These are phyloP conservation scores for Phaeosphaeria sp. DNA, from an alignment of 2,329 filamentous ascomycete species.

Conservation along the genomic window DNA sequence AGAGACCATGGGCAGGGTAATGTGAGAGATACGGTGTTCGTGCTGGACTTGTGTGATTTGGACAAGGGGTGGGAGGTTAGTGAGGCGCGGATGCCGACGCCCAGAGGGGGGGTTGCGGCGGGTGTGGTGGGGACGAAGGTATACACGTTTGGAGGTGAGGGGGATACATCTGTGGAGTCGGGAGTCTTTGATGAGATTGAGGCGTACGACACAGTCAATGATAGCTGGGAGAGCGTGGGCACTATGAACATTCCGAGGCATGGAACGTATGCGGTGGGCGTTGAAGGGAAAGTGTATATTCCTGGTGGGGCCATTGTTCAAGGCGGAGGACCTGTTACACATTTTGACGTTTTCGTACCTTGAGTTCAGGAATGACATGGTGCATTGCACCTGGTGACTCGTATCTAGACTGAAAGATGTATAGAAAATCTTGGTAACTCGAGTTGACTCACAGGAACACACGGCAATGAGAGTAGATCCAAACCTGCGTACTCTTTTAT, in stretches of 20 bases:
- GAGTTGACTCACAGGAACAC: too few relatives aligned
- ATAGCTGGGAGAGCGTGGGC: constrained; percentile 22
- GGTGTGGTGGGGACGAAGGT: constrained; percentile 26
- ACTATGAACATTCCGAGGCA: constrained; percentile 33
- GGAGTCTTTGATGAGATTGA: constrained; percentile 29
- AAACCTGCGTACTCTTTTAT: too few relatives aligned
- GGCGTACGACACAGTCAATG: constrained; percentile 24
- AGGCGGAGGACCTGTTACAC: constrained; percentile 17
- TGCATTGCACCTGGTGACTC: background rate
- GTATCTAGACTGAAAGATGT: background rate
- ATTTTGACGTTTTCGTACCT: constrained; percentile 26
- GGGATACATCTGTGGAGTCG: constrained; percentile 16
- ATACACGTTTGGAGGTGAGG: constrained; percentile 38
- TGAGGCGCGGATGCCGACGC: constrained; percentile 26
- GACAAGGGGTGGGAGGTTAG: constrained; percentile 25
- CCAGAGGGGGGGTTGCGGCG: constrained; percentile 28
- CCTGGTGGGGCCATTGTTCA: constrained; percentile 29
- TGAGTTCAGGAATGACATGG: background rate
- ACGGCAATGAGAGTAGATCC: too few relatives aligned
- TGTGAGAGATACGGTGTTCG: constrained; percentile 27
- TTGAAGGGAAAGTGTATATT: constrained; percentile 27
- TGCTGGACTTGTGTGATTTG: constrained; percentile 28
- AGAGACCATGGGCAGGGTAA: constrained; percentile 18
- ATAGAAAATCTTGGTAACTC: background rate
- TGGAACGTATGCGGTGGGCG: constrained; percentile 31